Evolutionary conservation across 2,329 filamentous ascomycete genomes (phyloP), one percentile per base, ranked within the genome.

Genomic region (Drechslerella dactyloides): DNA sequence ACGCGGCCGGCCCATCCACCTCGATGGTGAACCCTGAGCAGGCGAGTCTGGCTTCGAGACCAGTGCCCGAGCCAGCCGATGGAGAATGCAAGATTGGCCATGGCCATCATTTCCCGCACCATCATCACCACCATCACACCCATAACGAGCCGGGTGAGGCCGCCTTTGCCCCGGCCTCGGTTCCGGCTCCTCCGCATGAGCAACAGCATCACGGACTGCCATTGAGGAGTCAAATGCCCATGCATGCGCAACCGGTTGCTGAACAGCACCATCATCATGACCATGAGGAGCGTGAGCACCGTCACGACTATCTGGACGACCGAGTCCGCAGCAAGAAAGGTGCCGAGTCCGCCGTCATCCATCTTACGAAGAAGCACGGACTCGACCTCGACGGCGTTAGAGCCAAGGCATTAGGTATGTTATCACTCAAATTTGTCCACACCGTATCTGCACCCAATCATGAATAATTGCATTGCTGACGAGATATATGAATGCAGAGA

Each of bases 61-160:
- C n/a, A n/a, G 55, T 57, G 15, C 68, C 68, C 1, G 60, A 65
- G 33, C 55, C 68, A 11, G 52, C 68, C 2, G 33, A 27, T 8
- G 68, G 68, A 23, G 68, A 72, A 17, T 72, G 68, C 19, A 60
- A 48, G n/a, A 15, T 72, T 6, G 68, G 60, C 17, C 24, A 24
- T 13, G 68, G 68, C 1, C 68, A 72, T 21, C 68, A 72, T 23
- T 72, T 53, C 37, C 68, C 68, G 17, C 68, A 72, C 23, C 68
- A 72, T 40, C 68, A 72, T 21, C 68, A 72, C 40, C 68, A 72
- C n/a, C 48, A 72, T 27, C 68, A 72, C 51, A 72, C 60, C 2
- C 68, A 72, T 27, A 56, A 44, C 11, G 40, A 65, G 11, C 23
- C 46, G 2, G 60, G 60, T 13, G 68, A 72, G 10, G 48, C 17